A percentile compares a stretch with the other conserved stretches of the same genome.
phyloP scores from a whole-genome alignment of 768 basidiomycete genomes.

The Tulasnella sp. region DNA sequence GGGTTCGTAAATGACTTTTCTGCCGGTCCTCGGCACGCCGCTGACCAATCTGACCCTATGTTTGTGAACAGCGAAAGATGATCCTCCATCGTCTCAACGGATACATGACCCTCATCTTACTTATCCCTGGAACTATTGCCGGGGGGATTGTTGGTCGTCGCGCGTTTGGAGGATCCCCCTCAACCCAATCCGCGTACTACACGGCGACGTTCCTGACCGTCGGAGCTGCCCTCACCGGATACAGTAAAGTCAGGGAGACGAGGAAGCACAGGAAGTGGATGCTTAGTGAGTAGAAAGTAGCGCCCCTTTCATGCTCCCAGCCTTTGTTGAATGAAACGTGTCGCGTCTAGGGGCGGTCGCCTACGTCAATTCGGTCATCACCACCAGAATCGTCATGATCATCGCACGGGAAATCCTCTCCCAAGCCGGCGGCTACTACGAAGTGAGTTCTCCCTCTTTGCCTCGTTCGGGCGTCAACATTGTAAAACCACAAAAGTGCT shows the following conservation, averaged over 20 bases:
- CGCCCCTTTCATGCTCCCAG: no score
- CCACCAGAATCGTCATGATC: constrained; percentile 6
- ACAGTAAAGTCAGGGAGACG: constrained; percentile 11
- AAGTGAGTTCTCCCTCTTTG: constrained; percentile 10
- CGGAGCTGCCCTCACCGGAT: not conserved
- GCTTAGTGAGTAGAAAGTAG: constrained; percentile 20
- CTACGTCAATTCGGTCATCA: constrained; percentile 4
- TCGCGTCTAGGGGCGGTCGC: constrained; percentile 16
- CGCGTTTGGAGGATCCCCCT: constrained; percentile 21
- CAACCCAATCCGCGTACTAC: constrained; percentile 18
- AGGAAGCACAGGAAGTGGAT: constrained; percentile 27
- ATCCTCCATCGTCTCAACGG: constrained; percentile 25
- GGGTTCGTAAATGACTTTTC: not conserved
- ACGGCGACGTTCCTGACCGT: constrained; percentile 11
- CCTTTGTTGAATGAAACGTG: not conserved
- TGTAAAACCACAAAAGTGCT: not conserved
- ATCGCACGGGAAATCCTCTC: constrained; percentile 17
- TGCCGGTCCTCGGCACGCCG: not conserved
- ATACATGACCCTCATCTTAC: constrained; percentile 21
- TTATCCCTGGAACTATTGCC: not conserved
- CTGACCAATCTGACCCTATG: not conserved
- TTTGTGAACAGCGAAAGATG: constrained; percentile 8
- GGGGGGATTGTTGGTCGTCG: constrained; percentile 21
- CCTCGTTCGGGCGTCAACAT: no score
- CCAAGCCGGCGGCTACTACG: constrained; percentile 14